These are phyloP conservation scores for Hypoxylon sp. DNA, from an alignment of 2,329 filamentous ascomycete genomes.

Conservation along the genomic window DNA sequence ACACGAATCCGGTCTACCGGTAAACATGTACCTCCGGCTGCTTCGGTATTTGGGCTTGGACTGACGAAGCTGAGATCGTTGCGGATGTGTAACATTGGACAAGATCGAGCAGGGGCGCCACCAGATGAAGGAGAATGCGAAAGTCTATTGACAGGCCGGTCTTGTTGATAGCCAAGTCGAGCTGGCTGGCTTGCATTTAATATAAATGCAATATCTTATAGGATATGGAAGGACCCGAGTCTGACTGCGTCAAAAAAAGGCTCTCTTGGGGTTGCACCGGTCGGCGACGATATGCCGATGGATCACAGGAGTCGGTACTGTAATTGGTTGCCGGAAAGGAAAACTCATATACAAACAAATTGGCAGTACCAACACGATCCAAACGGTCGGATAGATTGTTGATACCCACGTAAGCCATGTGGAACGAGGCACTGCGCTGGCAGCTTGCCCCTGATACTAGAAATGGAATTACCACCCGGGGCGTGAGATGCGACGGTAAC, in stretches of 20 bases:
- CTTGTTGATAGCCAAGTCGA: background rate
- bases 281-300: slow-evolving; percentile 3
- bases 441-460: slow-evolving; percentile 3
- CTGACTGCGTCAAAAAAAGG: slow-evolving; percentile 11
- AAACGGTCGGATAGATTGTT: slow-evolving; percentile 27
- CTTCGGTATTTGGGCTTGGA: slow-evolving; percentile 16
- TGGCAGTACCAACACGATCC: slow-evolving; percentile 21
- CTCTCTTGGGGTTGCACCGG: slow-evolving; percentile 10
- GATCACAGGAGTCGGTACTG: slow-evolving; percentile 13
- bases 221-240: slow-evolving; percentile 1
- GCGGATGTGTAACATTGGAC: slow-evolving; percentile 10
- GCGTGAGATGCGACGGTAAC: slow-evolving; percentile 22
- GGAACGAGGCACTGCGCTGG: slow-evolving; percentile 4
- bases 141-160: background rate
- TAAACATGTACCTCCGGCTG: slow-evolving; percentile 11
- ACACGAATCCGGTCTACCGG: slow-evolving; percentile 14
- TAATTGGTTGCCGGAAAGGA: slow-evolving; percentile 8
- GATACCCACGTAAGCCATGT: slow-evolving; percentile 2
- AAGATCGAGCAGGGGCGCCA: slow-evolving; percentile 15
- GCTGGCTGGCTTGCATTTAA: slow-evolving; percentile 6
- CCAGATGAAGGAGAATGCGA: slow-evolving; percentile 5
- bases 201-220: slow-evolving; percentile 5
- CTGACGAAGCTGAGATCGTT: slow-evolving; percentile 4
- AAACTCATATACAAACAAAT: slow-evolving; percentile 26
- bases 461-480: slow-evolving; percentile 11